Evolutionary conservation across 2,329 filamentous ascomycete species (phyloP).

Genomic region (Neophaeococcomyces aloes): DNA sequence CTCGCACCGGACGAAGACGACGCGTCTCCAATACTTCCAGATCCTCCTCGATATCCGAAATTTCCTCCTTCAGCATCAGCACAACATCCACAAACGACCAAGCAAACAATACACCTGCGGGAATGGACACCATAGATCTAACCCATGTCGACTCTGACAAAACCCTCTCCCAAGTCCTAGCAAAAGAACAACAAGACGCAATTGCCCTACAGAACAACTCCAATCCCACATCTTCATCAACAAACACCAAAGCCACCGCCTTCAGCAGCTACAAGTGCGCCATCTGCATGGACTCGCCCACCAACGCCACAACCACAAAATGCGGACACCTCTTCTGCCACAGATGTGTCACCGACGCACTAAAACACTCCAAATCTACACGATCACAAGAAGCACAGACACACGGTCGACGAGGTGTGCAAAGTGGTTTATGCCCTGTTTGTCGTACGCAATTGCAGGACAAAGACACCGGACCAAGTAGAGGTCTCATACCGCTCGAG

Average conservation of each 20-base stretch:
- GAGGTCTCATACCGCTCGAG: slow-evolving; percentile 17
- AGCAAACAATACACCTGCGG: slow-evolving; percentile 3
- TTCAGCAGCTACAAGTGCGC: slow-evolving; percentile 47
- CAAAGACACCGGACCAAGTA: slow-evolving; percentile 22
- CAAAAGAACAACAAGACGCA: slow-evolving; percentile 45
- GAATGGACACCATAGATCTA: slow-evolving; percentile 42
- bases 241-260: slow-evolving; percentile 21
- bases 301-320: slow-evolving; percentile 48
- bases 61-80: not conserved
- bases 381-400: slow-evolving; percentile 28
- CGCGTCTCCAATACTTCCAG: slow-evolving; percentile 9
- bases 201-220: slow-evolving; percentile 36
- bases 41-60: slow-evolving; percentile 10
- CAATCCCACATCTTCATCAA: not conserved
- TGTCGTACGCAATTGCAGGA: slow-evolving; percentile 33
- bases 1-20: not conserved
- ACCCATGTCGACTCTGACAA: slow-evolving; percentile 34
- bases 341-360: slow-evolving; percentile 50
- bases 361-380: slow-evolving; percentile 45
- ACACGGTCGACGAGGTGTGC: slow-evolving; percentile 23
- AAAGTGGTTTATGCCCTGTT: slow-evolving; percentile 33
- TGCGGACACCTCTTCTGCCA: slow-evolving; percentile 58
- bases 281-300: slow-evolving; percentile 53
- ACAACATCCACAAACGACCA: not conserved
- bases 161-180: slow-evolving; percentile 35